Evolutionary conservation across 2,329 filamentous ascomycete species (phyloP).

Genomic region (Myriosclerotinia curreyana): DNA sequence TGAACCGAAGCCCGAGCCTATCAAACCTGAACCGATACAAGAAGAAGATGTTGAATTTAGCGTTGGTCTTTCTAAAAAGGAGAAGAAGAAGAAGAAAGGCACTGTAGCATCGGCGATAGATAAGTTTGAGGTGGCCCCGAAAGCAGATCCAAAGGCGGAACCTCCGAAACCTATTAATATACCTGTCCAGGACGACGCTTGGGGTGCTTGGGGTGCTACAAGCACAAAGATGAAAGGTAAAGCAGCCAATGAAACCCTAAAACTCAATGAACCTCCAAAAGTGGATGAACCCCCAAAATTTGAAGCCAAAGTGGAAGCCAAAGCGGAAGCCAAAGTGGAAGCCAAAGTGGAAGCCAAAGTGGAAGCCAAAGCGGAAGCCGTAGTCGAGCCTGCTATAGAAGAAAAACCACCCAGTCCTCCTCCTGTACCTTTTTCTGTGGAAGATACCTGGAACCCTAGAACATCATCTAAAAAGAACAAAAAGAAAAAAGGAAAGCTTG

Average conservation of each 20-base stretch:
- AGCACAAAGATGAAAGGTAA: constrained; percentile 47
- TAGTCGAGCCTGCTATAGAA: constrained; percentile 46
- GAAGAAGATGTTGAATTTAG: constrained; percentile 41
- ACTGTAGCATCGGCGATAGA: constrained; percentile 25
- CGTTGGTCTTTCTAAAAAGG: constrained; percentile 42
- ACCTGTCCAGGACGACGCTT: constrained; percentile 44
- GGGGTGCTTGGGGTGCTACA: constrained; percentile 49
- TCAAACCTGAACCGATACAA: constrained; percentile 27
- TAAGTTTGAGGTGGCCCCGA: constrained; percentile 23
- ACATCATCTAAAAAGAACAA: constrained; percentile 50
- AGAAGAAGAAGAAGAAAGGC: constrained; percentile 47
- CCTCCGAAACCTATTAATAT: constrained; percentile 32
- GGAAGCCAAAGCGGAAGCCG: constrained; percentile 23
- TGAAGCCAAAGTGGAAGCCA: constrained; percentile 27
- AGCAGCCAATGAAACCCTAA: constrained; percentile 33
- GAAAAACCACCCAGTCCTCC: constrained; percentile 26
- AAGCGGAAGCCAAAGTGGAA: constrained; percentile 25
- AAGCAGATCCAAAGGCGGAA: constrained; percentile 33
- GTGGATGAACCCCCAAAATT: constrained; percentile 23
- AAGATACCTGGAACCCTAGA: constrained; percentile 40
- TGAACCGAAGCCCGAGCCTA: constrained; percentile 39
- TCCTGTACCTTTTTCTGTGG: constrained; percentile 1
- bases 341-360: constrained; percentile 25
- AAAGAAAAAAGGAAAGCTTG: constrained; percentile 41
- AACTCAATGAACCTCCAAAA: constrained; percentile 23